Conservation (phyloP, 768 basidiomycete species). For the Xerocomus spinulosus region DNA sequence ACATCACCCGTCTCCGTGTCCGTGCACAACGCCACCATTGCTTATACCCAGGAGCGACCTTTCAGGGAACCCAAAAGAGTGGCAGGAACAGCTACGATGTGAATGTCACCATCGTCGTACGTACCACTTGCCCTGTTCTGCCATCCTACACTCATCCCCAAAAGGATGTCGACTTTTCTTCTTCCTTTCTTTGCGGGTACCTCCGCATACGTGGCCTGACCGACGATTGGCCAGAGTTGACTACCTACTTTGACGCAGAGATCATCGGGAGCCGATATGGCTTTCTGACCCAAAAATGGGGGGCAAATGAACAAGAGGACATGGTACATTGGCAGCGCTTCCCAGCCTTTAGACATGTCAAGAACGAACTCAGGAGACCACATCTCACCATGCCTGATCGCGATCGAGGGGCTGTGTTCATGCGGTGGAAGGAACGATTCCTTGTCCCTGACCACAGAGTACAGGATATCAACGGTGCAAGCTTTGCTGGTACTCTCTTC, state of each 20-base stretch:
- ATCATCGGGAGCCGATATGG: conserved; percentile 90
- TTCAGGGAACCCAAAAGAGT: conserved; percentile 89
- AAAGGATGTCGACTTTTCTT: conserved; percentile 85
- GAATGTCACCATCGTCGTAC: conserved; percentile 83
- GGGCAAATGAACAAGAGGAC: conserved; percentile 87
- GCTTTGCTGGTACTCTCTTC: conserved; percentile 71
- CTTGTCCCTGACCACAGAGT: conserved; percentile 93
- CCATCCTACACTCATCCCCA: conserved; percentile 3
- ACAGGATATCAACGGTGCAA: conserved; percentile 90
- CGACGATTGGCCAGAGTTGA: conserved; percentile 91
- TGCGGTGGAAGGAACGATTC: conserved; percentile 97
- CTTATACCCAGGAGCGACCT: conserved; percentile 83
- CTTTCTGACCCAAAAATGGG: conserved; percentile 87
- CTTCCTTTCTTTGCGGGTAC: conserved; percentile 86
- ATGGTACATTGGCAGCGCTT: conserved; percentile 94
- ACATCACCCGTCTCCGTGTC: conserved; percentile 75
- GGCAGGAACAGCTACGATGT: conserved; percentile 95
- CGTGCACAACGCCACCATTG: conserved; percentile 70
- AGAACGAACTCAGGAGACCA: conserved; percentile 73
- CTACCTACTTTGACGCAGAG: conserved; percentile 95
- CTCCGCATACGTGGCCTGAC: conserved; percentile 90
- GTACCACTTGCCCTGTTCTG: conserved; percentile 31
- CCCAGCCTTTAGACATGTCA: conserved; percentile 81
- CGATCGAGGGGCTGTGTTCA: conserved; percentile 80
- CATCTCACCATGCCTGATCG: conserved; percentile 73